These are phyloP conservation scores for Thuidium tamariscinum DNA, from an alignment of 225 moss, liverwort and hornwort species.

Conservation along the genomic window DNA sequence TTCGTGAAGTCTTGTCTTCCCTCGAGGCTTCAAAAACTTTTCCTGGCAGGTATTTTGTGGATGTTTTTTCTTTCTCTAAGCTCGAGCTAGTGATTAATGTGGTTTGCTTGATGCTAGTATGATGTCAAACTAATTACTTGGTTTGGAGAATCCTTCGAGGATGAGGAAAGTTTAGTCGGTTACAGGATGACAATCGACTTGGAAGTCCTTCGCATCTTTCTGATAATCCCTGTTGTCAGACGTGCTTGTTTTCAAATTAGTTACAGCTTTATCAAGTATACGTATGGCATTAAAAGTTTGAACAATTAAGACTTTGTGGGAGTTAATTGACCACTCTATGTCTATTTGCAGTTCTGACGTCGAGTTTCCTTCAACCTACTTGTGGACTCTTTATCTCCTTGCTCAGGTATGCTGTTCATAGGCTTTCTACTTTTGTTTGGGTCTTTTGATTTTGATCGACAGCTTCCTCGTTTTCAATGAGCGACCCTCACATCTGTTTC, in stretches of 20 bases:
- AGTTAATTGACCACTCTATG: not conserved
- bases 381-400: constrained; percentile 95
- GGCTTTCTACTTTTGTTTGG: not conserved
- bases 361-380: constrained; percentile 78
- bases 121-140: not conserved
- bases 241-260: not conserved
- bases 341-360: constrained; percentile 28
- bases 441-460: not conserved
- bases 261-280: not conserved
- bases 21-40: constrained; percentile 57
- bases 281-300: not conserved
- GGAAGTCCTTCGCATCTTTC: not conserved
- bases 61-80: not conserved
- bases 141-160: not conserved
- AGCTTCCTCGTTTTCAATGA: not conserved
- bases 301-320: not conserved
- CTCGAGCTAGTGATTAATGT: not conserved
- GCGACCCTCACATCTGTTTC: not conserved
- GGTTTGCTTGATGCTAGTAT: not conserved
- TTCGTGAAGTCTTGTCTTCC: constrained; percentile 49
- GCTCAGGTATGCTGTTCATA: constrained; percentile 41
- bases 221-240: not conserved
- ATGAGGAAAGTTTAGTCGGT: not conserved
- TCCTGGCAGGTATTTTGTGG: constrained; percentile 34
- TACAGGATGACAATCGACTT: not conserved